Evolutionary conservation across 2,329 filamentous ascomycete species (phyloP), one percentile per base, ranked within the genome.

Genomic region (Arthrocladium fulminans): DNA sequence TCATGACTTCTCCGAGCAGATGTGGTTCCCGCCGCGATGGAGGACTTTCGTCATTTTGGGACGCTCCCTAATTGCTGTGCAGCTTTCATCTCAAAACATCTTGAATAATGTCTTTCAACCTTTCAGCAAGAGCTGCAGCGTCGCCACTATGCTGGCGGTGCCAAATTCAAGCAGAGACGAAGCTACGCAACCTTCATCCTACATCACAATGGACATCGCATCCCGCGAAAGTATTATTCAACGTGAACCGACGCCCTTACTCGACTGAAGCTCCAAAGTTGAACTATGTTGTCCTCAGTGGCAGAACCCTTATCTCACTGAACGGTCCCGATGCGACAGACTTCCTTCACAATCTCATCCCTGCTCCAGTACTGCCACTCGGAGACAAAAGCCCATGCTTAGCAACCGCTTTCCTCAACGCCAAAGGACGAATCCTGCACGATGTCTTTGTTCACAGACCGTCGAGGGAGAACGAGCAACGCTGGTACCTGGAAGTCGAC

Each of bases 341-440:
- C 57, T 97, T 89, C 66, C 77, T 98, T 2, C 88, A 97, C 65
- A 89, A 90, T 47, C 79, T 94, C 49, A 78, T 92, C 54, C 95
- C 90, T 1, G 79, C 83, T 54, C 84, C 82, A 45, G 67, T 75
- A 60, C 12, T 65, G 64, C 40, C 63, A 69, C 6, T 61, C 65
- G 61, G 66, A 52, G 52, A 60, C 54, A 34, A 55, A 60, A 46
- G 60, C 57, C 47, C 60, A 52, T 46, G 51, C 3, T 81, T 84
- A 64, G 97, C 94, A 67, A 76, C 84, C 5, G 87, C 82, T 0
- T 95, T 98, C 60, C 73, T 98, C 35, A 94, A 85, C 57, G 87
- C 90, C 6, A 79, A 80, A 51, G 92, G 92, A 35, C 79, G 89
- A 49, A 77, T 98, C 8, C 71, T 96, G 37, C 79, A 90, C 69